Evolutionary conservation across 192 early-diverging fungal genomes (phyloP), one percentile per base, ranked within the genome.

Genomic region (Allomyces javanicus): DNA sequence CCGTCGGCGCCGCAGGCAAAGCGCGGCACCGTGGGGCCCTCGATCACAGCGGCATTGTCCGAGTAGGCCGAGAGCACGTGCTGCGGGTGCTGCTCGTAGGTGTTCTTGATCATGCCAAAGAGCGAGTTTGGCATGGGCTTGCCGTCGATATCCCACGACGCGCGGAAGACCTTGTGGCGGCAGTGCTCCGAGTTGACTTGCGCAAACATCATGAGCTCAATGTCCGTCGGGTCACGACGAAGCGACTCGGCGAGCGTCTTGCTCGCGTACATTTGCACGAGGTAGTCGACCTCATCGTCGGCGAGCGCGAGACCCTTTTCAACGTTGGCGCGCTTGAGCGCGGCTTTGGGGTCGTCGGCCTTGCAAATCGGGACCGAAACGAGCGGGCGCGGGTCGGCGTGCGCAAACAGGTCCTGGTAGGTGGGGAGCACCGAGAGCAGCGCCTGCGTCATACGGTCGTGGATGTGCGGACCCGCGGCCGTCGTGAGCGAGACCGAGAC

Each of bases 181-280:
- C 97, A 99, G 78, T 99, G 97, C 79, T 99, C 97, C 61, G 93
- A 96, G 79, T 99, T 98, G 70, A 99, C 97, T 74, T 99, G 97
- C 45, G 96, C 95, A 88, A 99, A 99, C 97, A 99, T 99, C 82
- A 99, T 93, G 45, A 99, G 81, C 79, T 98, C 95, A 0, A 91
- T 91, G 73, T 99, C 95, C 3, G 97, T 99, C n/a, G 95, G 95
- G 70, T 93, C 89, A 61, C 93, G 83, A 44, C 68, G 74, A 10
- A 89, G 78, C 43, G 68, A 73, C 22, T 74, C 70, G 17, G 63
- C 62, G 21, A 65, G 71, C 64, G 82, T 71, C 64, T 94, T 96
- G 19, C 89, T 89, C 10, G 83, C 79, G 50, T 58, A 58, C 50
- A n/a, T n/a, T n/a, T 58, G 50, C 5, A 91, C 87, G 62, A 99